These are phyloP conservation scores for Ogataea hybrid DNA, from an alignment of 1,139 yeast genomes.

Conservation along the genomic window DNA sequence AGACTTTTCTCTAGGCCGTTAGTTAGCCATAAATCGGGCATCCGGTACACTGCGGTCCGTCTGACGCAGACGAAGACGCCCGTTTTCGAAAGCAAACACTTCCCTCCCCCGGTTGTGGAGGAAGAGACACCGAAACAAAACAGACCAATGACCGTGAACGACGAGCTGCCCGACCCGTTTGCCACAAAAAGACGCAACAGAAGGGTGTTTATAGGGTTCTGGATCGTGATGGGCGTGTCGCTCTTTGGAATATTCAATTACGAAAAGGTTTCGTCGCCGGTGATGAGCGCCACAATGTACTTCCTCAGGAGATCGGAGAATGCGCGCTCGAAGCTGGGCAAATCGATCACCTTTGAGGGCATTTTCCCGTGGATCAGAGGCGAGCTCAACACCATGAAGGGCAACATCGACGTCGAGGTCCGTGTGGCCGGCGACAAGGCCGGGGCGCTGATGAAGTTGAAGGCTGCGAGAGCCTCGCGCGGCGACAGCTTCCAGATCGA, in stretches of 20 bases:
- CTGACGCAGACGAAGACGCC: conserved; percentile 15
- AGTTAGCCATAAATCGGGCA: background rate
- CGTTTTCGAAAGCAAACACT: conserved; percentile 16
- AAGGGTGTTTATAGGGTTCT: conserved; percentile 57
- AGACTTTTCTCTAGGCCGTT: conserved; percentile 3
- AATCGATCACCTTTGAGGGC: conserved; percentile 65
- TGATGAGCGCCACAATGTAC: conserved; percentile 83
- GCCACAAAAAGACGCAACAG: conserved; percentile 51
- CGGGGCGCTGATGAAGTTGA: conserved; percentile 50
- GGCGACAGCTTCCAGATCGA: conserved; percentile 57
- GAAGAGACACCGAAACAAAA: conserved; percentile 23
- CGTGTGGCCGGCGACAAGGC: conserved; percentile 62
- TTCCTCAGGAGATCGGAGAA: conserved; percentile 74
- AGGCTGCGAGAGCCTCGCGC: conserved; percentile 58
- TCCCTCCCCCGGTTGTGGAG: conserved; percentile 21
- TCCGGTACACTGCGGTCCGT: background rate
- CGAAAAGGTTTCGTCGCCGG: conserved; percentile 86
- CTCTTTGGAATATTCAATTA: conserved; percentile 80
- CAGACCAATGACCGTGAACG: conserved; percentile 55
- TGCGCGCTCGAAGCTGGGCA: conserved; percentile 69
- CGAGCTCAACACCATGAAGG: conserved; percentile 76
- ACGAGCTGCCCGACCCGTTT: conserved; percentile 76
- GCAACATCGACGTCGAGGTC: conserved; percentile 72
- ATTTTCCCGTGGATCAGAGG: conserved; percentile 92
- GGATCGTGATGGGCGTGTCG: conserved; percentile 60